Base-by-base conservation (phyloP, 2,329 filamentous ascomycete species). In the Thelonectria blattea region DNA sequence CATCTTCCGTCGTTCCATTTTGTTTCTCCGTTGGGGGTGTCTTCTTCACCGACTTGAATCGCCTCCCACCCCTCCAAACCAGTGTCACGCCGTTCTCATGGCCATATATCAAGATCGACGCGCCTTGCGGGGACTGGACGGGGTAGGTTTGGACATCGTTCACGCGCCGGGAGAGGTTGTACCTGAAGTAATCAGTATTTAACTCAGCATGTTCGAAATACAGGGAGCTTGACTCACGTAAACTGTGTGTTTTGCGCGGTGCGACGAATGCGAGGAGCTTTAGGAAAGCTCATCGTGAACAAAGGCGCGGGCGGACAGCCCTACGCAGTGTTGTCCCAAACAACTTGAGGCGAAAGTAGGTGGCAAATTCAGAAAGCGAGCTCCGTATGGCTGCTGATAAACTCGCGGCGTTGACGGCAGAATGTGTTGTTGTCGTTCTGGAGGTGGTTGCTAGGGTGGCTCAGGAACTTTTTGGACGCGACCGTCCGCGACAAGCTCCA, bases 1-100 rank as follows among this genome's bases (percentile, higher is more conserved):
- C 77, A 68, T 87, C 84, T 17, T 82, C 80, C 3, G 72, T 70
- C 0, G 75, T 66, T 12, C 85, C 85, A 64, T 88, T 88, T 48
- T 79, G 78, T 64, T 84, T 85, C 59, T 77, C 75, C 59, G 75
- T 75, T 9, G 66, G 64, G 2, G 66, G 62, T 15, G 71, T 67
- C 52, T 80, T 78, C 39, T 77, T 73, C 1, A 73, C 64, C 2
- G 77, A 62, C 70, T 86, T 88, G 67, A 89, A 84, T n/a, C 80
- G 79, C 52, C 80, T 81, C 11, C 87, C 87, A 47, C 87, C 87
- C 43, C 85, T 82, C 87, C 87, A 90, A 22, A 86, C 73, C 39
- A 89, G 68, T 3, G 82, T 86, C 43, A 88, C 74, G 46, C 87
- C 87, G 72, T 83, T 86, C 60, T 88, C 85, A 66, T 89, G 86